phyloP scores from a whole-genome alignment of 2,329 filamentous ascomycete genomes.

The Fusarium begoniae region DNA sequence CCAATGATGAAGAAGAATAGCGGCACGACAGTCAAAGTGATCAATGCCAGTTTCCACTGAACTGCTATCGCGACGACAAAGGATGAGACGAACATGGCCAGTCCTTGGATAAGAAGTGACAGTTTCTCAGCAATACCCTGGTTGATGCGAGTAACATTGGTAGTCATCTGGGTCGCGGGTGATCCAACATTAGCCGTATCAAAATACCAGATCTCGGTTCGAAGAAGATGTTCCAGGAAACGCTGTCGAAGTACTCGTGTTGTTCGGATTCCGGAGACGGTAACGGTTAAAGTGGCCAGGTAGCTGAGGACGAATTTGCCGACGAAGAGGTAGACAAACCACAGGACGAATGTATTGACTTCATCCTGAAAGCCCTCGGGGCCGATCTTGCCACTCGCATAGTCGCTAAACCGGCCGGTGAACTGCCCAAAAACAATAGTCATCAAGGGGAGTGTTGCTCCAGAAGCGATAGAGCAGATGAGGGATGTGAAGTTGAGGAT shows the following conservation, averaged over 20 bases:
- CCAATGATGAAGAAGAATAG: constrained; percentile 43
- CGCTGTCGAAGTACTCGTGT: constrained; percentile 17
- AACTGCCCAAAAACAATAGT: constrained; percentile 27
- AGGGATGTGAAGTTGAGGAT: constrained; percentile 14
- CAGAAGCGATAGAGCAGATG: constrained; percentile 16
- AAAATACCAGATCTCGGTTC: constrained; percentile 32
- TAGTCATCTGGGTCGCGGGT: constrained; percentile 43
- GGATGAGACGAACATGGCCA: constrained; percentile 49
- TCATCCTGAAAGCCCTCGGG: constrained; percentile 3
- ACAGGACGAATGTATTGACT: constrained; percentile 19
- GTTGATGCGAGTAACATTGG: constrained; percentile 52
- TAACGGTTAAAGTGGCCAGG: constrained; percentile 3
- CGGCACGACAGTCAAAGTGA: constrained; percentile 46
- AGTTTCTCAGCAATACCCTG: constrained; percentile 52
- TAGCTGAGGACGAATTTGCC: constrained; percentile 25
- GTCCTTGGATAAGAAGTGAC: constrained; percentile 48
- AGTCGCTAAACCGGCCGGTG: constrained; percentile 21
- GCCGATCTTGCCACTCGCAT: not conserved
- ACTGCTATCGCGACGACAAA: constrained; percentile 51
- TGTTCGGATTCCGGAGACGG: constrained; percentile 21
- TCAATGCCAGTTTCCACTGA: constrained; percentile 55
- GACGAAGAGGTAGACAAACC: constrained; percentile 32
- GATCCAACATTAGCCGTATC: constrained; percentile 18
- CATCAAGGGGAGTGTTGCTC: constrained; percentile 24
- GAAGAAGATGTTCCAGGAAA: constrained; percentile 16